A percentile compares a stretch with the other conserved stretches of the same genome.
These are phyloP conservation scores for Candida dendrica DNA, from an alignment of 805 yeast genomes.

Conservation along the genomic window DNA sequence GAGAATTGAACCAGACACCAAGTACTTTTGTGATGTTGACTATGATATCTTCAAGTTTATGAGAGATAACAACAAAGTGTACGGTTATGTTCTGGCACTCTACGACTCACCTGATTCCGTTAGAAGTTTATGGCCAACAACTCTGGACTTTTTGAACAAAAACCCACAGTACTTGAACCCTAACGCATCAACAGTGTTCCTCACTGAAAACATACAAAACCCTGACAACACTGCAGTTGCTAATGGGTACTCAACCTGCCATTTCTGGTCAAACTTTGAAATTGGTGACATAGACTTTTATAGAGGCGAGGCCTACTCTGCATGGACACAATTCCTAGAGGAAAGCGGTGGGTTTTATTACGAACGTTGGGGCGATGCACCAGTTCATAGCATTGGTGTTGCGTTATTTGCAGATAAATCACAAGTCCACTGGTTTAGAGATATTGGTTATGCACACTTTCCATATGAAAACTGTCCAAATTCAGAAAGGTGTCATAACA, in stretches of 20 bases:
- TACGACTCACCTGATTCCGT: conserved; percentile 68
- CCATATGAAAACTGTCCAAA: conserved; percentile 78
- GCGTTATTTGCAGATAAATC: conserved; percentile 62
- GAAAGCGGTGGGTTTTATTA: conserved; percentile 75
- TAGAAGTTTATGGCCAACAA: conserved; percentile 59
- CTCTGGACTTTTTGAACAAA: conserved; percentile 47
- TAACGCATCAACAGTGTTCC: conserved; percentile 57
- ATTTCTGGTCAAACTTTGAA: conserved; percentile 89
- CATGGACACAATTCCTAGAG: conserved; percentile 61
- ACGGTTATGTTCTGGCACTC: conserved; percentile 65
- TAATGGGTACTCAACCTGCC: conserved; percentile 55
- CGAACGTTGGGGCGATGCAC: conserved; percentile 94
- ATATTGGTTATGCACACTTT: conserved; percentile 68
- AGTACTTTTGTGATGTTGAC: conserved; percentile 59
- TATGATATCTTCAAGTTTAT: conserved; percentile 75
- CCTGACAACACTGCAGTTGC: conserved; percentile 38
- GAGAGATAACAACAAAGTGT: conserved; percentile 58
- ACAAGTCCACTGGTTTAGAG: conserved; percentile 80
- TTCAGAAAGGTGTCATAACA: conserved; percentile 36
- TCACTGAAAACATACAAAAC: conserved; percentile 48
- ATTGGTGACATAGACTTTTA: conserved; percentile 79
- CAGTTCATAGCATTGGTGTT: conserved; percentile 75
- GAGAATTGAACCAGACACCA: conserved; percentile 74
- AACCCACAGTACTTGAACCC: conserved; percentile 53
- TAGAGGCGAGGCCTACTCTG: conserved; percentile 57